Conservation (phyloP, 352 stramenopile species). For the Phytophthora vignae region DNA sequence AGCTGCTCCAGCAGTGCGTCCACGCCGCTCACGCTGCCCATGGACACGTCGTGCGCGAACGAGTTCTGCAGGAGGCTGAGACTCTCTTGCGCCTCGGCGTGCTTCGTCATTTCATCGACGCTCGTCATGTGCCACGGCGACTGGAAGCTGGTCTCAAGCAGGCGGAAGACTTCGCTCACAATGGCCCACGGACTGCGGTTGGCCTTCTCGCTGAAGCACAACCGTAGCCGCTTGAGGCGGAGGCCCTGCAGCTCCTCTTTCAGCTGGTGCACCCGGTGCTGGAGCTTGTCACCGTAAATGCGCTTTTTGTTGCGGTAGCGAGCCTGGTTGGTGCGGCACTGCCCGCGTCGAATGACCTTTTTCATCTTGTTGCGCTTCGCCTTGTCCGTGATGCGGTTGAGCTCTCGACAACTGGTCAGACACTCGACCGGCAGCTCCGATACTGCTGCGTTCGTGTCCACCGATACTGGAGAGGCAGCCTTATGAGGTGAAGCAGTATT, state of each 20-base stretch:
- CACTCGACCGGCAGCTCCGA: neutral
- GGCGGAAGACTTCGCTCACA: constrained; percentile 19
- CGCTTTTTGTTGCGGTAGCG: constrained; percentile 29
- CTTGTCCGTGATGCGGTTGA: neutral
- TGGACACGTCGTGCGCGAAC: constrained; percentile 12
- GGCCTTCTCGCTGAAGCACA: neutral
- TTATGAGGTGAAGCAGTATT: too few species aligned
- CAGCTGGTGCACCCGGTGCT: constrained; percentile 6
- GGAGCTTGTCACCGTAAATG: neutral
- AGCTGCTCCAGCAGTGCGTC: constrained; percentile 19
- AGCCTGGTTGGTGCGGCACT: constrained; percentile 31
- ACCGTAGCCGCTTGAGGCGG: constrained; percentile 10
- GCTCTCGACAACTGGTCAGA: neutral
- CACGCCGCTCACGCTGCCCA: constrained; percentile 14
- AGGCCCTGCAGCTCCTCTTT: constrained; percentile 16
- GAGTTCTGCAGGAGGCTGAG: constrained; percentile 3
- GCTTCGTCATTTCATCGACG: constrained; percentile 14
- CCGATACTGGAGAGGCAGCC: neutral
- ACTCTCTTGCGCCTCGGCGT: constrained; percentile 7
- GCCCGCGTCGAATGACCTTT: constrained; percentile 23
- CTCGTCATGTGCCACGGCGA: constrained; percentile 21
- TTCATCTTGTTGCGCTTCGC: constrained; percentile 1
- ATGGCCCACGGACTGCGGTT: constrained; percentile 15
- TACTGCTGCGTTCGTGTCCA: neutral
- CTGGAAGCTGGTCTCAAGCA: constrained; percentile 18